phyloP scores from a whole-genome alignment of 768 basidiomycete species.

The Russula foetens region DNA sequence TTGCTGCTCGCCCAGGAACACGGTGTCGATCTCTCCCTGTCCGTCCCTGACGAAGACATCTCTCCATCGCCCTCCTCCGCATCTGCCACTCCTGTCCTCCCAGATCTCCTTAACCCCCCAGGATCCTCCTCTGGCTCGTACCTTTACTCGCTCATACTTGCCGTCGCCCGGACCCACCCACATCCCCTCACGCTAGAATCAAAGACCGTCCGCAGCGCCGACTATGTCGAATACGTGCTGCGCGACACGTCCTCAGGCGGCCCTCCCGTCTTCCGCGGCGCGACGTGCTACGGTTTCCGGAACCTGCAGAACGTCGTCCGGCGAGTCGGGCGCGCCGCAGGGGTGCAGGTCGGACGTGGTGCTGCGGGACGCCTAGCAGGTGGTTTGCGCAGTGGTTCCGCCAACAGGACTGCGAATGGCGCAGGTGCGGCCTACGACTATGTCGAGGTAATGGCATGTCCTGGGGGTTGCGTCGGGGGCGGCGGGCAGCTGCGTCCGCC shows the following conservation, averaged over 20 bases:
- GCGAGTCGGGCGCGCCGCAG: conserved; percentile 18
- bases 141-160: conserved; percentile 66
- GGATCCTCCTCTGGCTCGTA: conserved; percentile 93
- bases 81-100: conserved; percentile 32
- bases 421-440: conserved; percentile 63
- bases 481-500: conserved; percentile 66
- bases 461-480: conserved; percentile 94
- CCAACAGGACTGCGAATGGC: conserved; percentile 22
- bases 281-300: conserved; percentile 94
- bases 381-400: conserved; percentile 23
- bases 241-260: conserved; percentile 55
- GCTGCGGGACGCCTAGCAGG: conserved; percentile 45
- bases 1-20: conserved; percentile 78
- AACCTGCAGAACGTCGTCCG: conserved; percentile 96
- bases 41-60: conserved; percentile 44
- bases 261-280: conserved; percentile 78
- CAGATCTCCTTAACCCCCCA: conserved; percentile 66
- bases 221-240: conserved; percentile 46
- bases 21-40: conserved; percentile 61
- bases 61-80: background rate
- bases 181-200: conserved; percentile 26
- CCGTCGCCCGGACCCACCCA: conserved; percentile 36
- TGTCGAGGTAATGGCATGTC: conserved; percentile 98
- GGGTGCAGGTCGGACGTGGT: conserved; percentile 51
- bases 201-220: conserved; percentile 26